A percentile compares a stretch with the other conserved stretches of the same genome.
phyloP scores from a whole-genome alignment of 192 early-diverging fungal genomes.

The Linnemannia schmuckeri region DNA sequence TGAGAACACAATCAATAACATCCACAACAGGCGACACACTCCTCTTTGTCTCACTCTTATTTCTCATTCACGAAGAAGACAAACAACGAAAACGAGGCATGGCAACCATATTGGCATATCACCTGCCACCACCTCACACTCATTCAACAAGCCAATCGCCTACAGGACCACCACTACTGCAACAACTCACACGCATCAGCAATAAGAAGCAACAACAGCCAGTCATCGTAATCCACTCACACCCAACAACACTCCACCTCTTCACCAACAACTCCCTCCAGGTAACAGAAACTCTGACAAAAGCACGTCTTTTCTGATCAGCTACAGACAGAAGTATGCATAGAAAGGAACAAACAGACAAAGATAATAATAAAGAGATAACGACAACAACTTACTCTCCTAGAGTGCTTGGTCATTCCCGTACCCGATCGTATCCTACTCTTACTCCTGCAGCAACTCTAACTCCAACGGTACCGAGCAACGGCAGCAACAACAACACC shows the following conservation, averaged over 20 bases:
- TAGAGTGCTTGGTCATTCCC: slow-evolving; percentile 31
- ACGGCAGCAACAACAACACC: neutral
- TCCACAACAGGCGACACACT: too few relatives aligned
- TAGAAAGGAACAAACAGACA: neutral
- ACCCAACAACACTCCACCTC: neutral
- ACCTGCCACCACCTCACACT: neutral
- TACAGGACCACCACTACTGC: neutral
- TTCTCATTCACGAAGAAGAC: neutral
- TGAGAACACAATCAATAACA: too few relatives aligned
- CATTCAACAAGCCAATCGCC: neutral
- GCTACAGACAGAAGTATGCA: neutral
- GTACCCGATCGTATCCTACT: slow-evolving; percentile 25
- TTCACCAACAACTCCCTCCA: neutral
- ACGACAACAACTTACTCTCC: neutral
- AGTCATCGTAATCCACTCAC: neutral
- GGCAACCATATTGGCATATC: neutral
- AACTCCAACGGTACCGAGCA: neutral
- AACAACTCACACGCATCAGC: neutral
- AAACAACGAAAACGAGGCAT: neutral
- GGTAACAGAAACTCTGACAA: neutral
- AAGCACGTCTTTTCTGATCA: neutral
- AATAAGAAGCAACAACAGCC: neutral
- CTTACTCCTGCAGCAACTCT: slow-evolving; percentile 22
- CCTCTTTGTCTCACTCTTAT: neutral
- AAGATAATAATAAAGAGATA: neutral